A percentile compares a stretch with the other conserved stretches of the same genome.
These are phyloP conservation scores for Ophiosphaerella narmari DNA, from an alignment of 2,329 filamentous ascomycete genomes.

Conservation along the genomic window DNA sequence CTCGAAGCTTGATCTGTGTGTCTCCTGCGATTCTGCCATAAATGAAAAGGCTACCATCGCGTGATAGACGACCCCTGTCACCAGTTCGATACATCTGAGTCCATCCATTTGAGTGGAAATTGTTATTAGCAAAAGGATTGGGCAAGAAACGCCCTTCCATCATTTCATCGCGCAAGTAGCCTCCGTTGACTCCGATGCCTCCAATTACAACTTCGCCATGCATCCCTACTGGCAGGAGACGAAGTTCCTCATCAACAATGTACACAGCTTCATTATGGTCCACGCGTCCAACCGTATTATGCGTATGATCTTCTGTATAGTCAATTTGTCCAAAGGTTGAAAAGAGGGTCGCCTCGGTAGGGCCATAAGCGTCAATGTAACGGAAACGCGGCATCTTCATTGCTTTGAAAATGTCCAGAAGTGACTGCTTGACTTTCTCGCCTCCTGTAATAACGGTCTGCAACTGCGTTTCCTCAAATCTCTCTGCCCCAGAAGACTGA, in stretches of 20 bases:
- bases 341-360: conserved; percentile 13
- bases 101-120: no score
- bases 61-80: neutral
- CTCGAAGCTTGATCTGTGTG: neutral
- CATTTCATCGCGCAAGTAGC: conserved; percentile 43
- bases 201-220: conserved; percentile 50
- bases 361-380: conserved; percentile 24
- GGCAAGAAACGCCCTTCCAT: no score
- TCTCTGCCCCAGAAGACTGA: no score
- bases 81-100: neutral
- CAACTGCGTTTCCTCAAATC: no score
- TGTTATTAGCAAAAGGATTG: conserved; percentile 13
- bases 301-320: neutral
- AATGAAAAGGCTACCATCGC: neutral
- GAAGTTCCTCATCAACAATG: conserved; percentile 46
- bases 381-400: no score
- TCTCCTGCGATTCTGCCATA: neutral
- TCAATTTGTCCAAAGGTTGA: neutral
- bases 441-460: no score
- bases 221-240: conserved; percentile 47
- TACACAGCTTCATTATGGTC: conserved; percentile 24
- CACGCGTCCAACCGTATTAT: neutral
- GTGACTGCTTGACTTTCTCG: no score
- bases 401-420: no score
- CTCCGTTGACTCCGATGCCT: conserved; percentile 40